A percentile compares a stretch with the other conserved stretches of the same genome.
These are phyloP conservation scores for Russula dissimulans DNA, from an alignment of 768 basidiomycete species.

Conservation along the genomic window DNA sequence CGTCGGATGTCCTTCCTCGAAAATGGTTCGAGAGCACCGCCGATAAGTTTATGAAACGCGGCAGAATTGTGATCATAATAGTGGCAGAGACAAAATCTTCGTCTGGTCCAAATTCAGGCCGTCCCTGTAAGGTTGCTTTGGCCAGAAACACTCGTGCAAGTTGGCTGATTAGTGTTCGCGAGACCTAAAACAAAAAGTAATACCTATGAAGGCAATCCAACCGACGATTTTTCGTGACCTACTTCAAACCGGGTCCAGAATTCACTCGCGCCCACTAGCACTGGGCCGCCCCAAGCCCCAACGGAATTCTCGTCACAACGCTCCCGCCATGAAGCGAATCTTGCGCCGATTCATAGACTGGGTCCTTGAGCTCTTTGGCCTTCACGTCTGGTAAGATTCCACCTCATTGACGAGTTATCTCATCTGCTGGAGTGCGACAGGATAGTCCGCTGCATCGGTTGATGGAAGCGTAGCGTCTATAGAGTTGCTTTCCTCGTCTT, in stretches of 20 bases:
- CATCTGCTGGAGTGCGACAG: constrained; percentile 48
- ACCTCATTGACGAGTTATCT: constrained; percentile 32
- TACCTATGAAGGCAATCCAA: neutral
- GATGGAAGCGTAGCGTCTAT: constrained; percentile 70
- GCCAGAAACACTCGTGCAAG: constrained; percentile 61
- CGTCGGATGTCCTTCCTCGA: constrained; percentile 53
- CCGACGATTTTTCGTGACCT: constrained; percentile 20
- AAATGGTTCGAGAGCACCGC: constrained; percentile 78
- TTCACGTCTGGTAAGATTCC: constrained; percentile 71
- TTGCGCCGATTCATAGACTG: constrained; percentile 56
- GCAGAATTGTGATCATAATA: constrained; percentile 76
- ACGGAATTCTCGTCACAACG: constrained; percentile 73
- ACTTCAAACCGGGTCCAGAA: constrained; percentile 87
- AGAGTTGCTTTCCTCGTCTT: constrained; percentile 73
- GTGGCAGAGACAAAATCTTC: constrained; percentile 84
- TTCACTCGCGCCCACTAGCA: constrained; percentile 84
- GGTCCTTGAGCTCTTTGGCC: constrained; percentile 78
- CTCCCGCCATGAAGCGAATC: constrained; percentile 67
- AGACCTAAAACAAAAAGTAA: constrained; percentile 31
- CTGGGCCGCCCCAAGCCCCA: constrained; percentile 85
- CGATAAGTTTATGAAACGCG: constrained; percentile 66
- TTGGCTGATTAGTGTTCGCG: constrained; percentile 56
- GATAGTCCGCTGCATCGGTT: constrained; percentile 62
- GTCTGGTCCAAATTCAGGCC: constrained; percentile 62
- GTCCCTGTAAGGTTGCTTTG: constrained; percentile 17